These are phyloP conservation scores for Lecanosticta acicola DNA, from an alignment of 2,329 filamentous ascomycete genomes.

Conservation along the genomic window DNA sequence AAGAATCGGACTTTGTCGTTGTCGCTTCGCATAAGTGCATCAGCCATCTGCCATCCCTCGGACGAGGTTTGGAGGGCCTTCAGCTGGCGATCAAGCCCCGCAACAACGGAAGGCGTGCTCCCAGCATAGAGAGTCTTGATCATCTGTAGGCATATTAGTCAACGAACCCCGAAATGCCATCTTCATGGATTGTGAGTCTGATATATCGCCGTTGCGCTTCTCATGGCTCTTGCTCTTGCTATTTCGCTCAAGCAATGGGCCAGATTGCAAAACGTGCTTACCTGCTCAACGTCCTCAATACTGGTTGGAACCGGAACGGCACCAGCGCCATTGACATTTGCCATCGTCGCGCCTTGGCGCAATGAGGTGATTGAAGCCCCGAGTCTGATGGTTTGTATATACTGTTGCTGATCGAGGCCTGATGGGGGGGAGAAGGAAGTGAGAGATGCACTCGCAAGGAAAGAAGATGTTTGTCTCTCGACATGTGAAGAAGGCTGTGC, in stretches of 20 bases:
- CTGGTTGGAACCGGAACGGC: slow-evolving; percentile 15
- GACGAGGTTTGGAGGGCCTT: slow-evolving; percentile 72
- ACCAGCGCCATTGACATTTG: neutral
- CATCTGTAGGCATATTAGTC: slow-evolving; percentile 26
- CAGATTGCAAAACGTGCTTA: neutral
- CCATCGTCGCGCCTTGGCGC: too few relatives aligned
- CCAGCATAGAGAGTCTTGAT: slow-evolving; percentile 50
- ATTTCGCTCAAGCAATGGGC: too few relatives aligned
- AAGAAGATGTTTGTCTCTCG: neutral
- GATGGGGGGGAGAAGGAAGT: too few relatives aligned
- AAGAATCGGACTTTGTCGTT: slow-evolving; percentile 82
- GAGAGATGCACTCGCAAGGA: too few relatives aligned
- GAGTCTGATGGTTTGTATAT: too few relatives aligned
- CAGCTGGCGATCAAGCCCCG: slow-evolving; percentile 64
- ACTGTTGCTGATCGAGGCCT: too few relatives aligned
- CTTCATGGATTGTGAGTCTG: neutral
- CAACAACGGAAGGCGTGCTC: slow-evolving; percentile 39
- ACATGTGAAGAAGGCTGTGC: neutral
- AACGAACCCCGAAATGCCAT: neutral
- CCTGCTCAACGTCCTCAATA: slow-evolving; percentile 19
- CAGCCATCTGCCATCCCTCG: slow-evolving; percentile 79
- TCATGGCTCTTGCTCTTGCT: too few relatives aligned
- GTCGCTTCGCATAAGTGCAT: slow-evolving; percentile 62
- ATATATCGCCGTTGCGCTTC: too few relatives aligned
- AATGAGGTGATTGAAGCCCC: too few relatives aligned